phyloP scores from a whole-genome alignment of 2,329 filamentous ascomycete genomes.

The Rhexocercosporidium sp. region DNA sequence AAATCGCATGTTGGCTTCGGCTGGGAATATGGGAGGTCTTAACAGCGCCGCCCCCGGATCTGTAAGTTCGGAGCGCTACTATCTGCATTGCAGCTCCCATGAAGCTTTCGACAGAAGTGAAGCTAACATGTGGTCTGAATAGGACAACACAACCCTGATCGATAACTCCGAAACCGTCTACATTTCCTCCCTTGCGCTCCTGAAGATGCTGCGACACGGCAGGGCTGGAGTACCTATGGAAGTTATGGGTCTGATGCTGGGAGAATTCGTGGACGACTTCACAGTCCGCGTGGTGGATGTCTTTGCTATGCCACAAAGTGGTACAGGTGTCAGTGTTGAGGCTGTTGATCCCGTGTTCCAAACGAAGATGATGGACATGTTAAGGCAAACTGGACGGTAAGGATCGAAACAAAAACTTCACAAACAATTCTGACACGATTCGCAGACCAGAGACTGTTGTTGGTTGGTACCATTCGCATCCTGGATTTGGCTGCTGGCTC shows the following conservation, averaged over 20 bases:
- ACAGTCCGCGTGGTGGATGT: constrained; percentile 98
- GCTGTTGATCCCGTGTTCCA: constrained; percentile 98
- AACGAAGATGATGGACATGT: constrained; percentile 99
- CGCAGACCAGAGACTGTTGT: constrained; percentile 91
- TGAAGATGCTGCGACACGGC: constrained; percentile 99
- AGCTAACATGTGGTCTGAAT: constrained; percentile 20
- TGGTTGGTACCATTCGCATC: constrained; percentile 99
- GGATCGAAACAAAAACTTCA: constrained; percentile 3
- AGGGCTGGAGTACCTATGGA: constrained; percentile 99
- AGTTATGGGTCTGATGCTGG: constrained; percentile 99
- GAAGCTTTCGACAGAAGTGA: constrained; percentile 18
- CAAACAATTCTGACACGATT: constrained; percentile 21
- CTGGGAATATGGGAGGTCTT: constrained; percentile 69
- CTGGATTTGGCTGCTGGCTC: constrained; percentile 98
- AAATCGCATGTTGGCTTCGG: constrained; percentile 82
- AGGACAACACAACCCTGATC: constrained; percentile 92
- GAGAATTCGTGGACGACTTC: constrained; percentile 98
- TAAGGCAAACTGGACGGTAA: constrained; percentile 93
- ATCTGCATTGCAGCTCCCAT: constrained; percentile 9
- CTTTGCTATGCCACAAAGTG: constrained; percentile 98
- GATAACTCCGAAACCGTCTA: constrained; percentile 99
- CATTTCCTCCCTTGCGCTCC: constrained; percentile 93
- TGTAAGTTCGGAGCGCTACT: constrained; percentile 50
- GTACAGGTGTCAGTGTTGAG: constrained; percentile 97
- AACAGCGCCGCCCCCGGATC: constrained; percentile 61